Evolutionary conservation across 768 basidiomycete species (phyloP).

Genomic region (Collybiopsis luxurians): DNA sequence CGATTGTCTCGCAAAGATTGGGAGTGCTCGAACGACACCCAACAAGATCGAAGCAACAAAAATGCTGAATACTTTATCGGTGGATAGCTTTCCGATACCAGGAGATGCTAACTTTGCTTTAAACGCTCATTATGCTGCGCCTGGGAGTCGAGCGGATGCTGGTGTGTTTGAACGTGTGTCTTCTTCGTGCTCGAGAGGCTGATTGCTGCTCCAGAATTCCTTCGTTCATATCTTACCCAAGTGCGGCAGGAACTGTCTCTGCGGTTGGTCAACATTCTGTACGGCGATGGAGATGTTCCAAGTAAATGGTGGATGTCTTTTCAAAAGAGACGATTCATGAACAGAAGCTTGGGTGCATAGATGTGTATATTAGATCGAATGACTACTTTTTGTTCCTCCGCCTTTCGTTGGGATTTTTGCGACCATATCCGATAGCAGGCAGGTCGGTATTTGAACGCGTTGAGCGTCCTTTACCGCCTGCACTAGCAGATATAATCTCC

Average conservation of each 20-base stretch:
- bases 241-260: conserved; percentile 89
- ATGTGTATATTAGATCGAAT: conserved; percentile 13
- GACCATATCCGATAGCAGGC: conserved; percentile 85
- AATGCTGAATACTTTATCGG: conserved; percentile 84
- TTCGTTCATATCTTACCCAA: conserved; percentile 90
- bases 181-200: not conserved
- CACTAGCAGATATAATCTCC: conserved; percentile 65
- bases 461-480: conserved; percentile 70
- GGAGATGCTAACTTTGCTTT: conserved; percentile 94
- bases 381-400: conserved; percentile 52
- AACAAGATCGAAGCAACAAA: conserved; percentile 86
- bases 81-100: conserved; percentile 91
- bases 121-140: conserved; percentile 87
- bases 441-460: conserved; percentile 57
- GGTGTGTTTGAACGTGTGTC: conserved; percentile 46
- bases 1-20: conserved; percentile 92
- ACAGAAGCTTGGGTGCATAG: conserved; percentile 76
- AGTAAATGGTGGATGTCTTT: conserved; percentile 99
- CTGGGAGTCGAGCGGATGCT: conserved; percentile 71
- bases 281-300: conserved; percentile 91
- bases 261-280: conserved; percentile 83
- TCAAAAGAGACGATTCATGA: conserved; percentile 97
- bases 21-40: conserved; percentile 62
- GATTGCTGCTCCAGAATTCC: conserved; percentile 55
- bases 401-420: conserved; percentile 87